Conservation (phyloP, 352 stramenopile genomes). For the Phytophthora sp. region DNA sequence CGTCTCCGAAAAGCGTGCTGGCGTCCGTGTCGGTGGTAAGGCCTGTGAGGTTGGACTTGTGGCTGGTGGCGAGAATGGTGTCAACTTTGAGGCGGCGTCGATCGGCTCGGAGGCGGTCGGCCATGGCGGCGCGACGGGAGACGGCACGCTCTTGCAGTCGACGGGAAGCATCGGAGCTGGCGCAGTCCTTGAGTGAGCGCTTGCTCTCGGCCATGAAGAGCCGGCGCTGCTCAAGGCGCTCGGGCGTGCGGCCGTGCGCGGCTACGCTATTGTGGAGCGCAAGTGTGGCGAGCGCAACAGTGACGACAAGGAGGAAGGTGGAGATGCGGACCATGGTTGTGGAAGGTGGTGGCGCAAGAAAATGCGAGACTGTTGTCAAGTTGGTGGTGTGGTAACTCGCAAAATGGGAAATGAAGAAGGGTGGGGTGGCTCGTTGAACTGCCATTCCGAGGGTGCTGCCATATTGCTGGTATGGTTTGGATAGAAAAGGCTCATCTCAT, state of each 20-base stretch:
- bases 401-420: conserved; percentile 21
- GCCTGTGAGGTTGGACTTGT: conserved; percentile 29
- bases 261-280: not conserved
- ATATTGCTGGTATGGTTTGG: not conserved
- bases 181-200: conserved; percentile 32
- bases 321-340: conserved; percentile 19
- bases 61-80: conserved; percentile 23
- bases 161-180: conserved; percentile 22
- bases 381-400: not conserved
- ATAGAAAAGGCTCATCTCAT: not conserved
- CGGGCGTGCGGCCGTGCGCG: conserved; percentile 10
- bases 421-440: not conserved
- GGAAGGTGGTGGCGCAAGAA: not conserved
- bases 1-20: conserved; percentile 27
- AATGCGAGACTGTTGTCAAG: not conserved
- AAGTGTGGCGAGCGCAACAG: not conserved
- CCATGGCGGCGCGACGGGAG: conserved; percentile 16
- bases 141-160: conserved; percentile 23
- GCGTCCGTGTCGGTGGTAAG: conserved; percentile 17
- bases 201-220: conserved; percentile 36
- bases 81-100: conserved; percentile 26
- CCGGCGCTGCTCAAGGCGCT: conserved; percentile 17
- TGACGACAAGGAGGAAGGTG: not conserved
- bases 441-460: not conserved
- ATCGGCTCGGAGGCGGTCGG: conserved; percentile 17